Base-by-base conservation (phyloP, 768 basidiomycete species). In the Leucocoprinus sp. region DNA sequence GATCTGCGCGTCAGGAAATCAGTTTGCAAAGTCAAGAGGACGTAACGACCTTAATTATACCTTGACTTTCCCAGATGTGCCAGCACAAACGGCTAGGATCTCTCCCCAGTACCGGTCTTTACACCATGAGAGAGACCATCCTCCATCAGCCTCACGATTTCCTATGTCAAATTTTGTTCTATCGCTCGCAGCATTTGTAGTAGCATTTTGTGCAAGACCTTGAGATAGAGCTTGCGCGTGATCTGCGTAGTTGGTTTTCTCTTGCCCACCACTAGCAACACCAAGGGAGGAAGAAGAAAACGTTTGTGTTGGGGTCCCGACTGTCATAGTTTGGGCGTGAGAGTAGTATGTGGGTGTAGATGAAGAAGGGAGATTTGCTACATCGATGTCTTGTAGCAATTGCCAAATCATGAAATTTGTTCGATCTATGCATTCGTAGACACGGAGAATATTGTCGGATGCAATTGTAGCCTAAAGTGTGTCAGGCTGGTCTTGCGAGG, bases 101-200 rank as follows among this genome's bases (percentile, higher is more conserved):
- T 93, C 88, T 1, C 95, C 95, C 93, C 93, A 96, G 63, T 93
- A 96, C 50, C 76, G 74, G 55, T 98, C 96, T 57, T 91, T 90
- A 63, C 93, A 97, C 93, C 93, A 99, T 6, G 84, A 85, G 34
- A 99, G 63, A 46, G 82, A 85, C 92, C 92, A 97, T 1, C 88
- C 93, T 3, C 91, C 91, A 44, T 91, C 83, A 2, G 90, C 90
- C 61, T 93, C 87, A 33, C 84, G 71, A 53, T 77, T 81, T 0
- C 78, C 82, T 18, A 67, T 50, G 1, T 76, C 74, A 12, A 68
- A 64, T 45, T 70, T 52, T 33, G 55, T 15, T 31, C 31, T 31
- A n/a, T 31, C 31, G 18, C 15, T 26, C 12, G 39, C 39, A 17
- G 39, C 21, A 50, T 61, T 42, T 4, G 50, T 38, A 6, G 42